Base-by-base conservation (phyloP, 148 eudicot genomes). In the Fallopia convolvulus region DNA sequence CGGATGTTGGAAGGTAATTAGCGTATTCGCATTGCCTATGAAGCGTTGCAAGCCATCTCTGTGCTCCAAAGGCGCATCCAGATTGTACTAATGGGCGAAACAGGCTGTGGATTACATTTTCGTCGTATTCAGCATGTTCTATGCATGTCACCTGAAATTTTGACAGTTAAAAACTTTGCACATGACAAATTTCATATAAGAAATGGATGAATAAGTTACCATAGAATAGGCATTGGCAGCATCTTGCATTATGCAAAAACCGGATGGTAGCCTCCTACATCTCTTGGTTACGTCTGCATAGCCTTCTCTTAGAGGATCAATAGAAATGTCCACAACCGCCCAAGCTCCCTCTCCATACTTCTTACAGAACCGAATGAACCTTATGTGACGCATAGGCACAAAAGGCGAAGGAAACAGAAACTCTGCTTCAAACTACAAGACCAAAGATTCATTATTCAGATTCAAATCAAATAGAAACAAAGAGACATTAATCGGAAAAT, bases 311-410 rank as follows among this genome's bases (percentile, higher is more conserved):
- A 63, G 12, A 8, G 70, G 70, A 53, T 90, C 95, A 49, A 86
- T 76, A 60, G 98, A 90, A 20, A 92, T 86, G 75, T 94, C 98
- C 44, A 92, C 98, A 68, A 94, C 81, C 14, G 83, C 90, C 98
- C 98, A 92, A 74, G 83, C 75, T 46, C 92, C 90, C 61, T 88
- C 87, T 0, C 80, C 77, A 39, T 85, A 92, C 79, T 92, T 87
- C 86, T 88, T 89, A 82, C 93, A 83, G 84, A 72, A 90, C 46
- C 98, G 86, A 23, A 94, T 47, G 77, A 94, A 85, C 77, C 84
- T 89, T 81, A 86, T 77, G 53, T 80, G 89, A 21, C 97, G 89
- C 26, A 85, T 77, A 40, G 97, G 92, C 63, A 94, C 85, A 75
- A 89, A 77, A 8, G 93, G 89, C 2, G 95, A 90, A 40, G 91